Evolutionary conservation across 257 asterid species (phyloP), one percentile per base, ranked within the genome.

Genomic region (Vinca minor): DNA sequence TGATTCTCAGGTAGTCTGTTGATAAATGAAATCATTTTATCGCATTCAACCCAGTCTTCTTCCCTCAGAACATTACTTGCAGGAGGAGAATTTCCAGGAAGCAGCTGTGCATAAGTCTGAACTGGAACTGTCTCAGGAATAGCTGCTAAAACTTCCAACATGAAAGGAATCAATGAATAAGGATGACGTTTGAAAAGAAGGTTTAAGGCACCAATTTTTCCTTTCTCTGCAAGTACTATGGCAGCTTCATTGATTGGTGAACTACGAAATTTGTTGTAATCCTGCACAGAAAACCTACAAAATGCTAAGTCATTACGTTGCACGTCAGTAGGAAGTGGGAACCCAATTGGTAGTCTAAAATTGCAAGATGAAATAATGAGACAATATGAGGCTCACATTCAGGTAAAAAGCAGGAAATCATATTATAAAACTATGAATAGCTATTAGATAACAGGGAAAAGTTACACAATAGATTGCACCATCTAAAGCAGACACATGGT

Each of bases 41-140:
- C 88, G 77, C 94, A 84, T 77, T 93, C 99, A 60, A 87, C 96
- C 99, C 99, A 93, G 77, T 93, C 99, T 69, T 82, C 94, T 73
- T 85, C 86, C 77, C 97, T 80, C 76, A 84, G 74, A 72, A 77
- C 68, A 73, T 80, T 73, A 76, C 64, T 82, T 60, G 88, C 67
- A 56, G 92, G 94, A 76, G 86, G 81, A 65, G 96, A 84, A 66
- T 70, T 72, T 66, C 94, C 88, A 45, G 97, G 99, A 89, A 93
- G 99, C 78, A 93, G 82, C 54, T 93, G 96, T 26, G 81, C 87
- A 77, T 89, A 93, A 56, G 91, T 79, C 72, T 87, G 90, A 73
- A 93, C 96, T 45, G 94, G 88, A 80, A 93, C 72, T n/a, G 99
- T 93, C 81, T 93, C 99, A 44, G 99, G 99, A 55, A 93, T 84